Evolutionary conservation across 2,329 filamentous ascomycete genomes (phyloP), one percentile per base, ranked within the genome.

Genomic region (Aspergillus sp.): DNA sequence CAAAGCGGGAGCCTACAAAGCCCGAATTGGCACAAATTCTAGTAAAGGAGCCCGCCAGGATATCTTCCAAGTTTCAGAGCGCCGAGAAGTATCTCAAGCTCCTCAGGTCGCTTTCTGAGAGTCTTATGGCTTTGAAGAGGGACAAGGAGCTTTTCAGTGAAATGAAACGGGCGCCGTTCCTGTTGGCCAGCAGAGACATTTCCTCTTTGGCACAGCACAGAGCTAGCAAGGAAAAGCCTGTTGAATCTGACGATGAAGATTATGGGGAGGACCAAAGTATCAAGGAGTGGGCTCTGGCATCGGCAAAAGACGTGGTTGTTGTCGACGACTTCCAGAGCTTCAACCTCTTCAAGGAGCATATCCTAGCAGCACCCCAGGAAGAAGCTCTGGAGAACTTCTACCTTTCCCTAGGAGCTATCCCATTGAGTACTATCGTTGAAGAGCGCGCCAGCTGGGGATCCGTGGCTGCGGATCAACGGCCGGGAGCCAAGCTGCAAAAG

Each of bases 291-390:
- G 84, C 86, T 52, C 78, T 98, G 34, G 83, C 84, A 1, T 73
- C 79, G 32, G 83, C 90, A 1, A 74, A 71, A 43, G 75, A 86
- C 45, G 85, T 93, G 56, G 83, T 93, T 38, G 78, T 94, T 46
- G 73, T 90, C 7, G 88, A 95, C 61, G 91, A 97, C 58, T 90
- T 93, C 57, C 86, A 88, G 57, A 89, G 86, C 59, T 95, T 91
- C 63, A 83, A 85, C 32, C 74, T 93, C 1, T 98, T 98, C 74
- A 91, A 90, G 61, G 81, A 88, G 44, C 80, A 82, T 52, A 75
- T 98, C 29, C 77, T 94, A 29, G 89, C 86, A 50, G 89, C 90
- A 0, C 94, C 93, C 0, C 87, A 95, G 63, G 93, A 98, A 60
- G 93, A 97, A 52, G 64, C 71, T 0, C 73, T 98, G 1, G 93